Percentiles rank a stretch among this genome's conserved stretches.
These are phyloP conservation scores for Ustilago esculenta DNA, from an alignment of 1,284 basidiomycete genomes.

Conservation along the genomic window DNA sequence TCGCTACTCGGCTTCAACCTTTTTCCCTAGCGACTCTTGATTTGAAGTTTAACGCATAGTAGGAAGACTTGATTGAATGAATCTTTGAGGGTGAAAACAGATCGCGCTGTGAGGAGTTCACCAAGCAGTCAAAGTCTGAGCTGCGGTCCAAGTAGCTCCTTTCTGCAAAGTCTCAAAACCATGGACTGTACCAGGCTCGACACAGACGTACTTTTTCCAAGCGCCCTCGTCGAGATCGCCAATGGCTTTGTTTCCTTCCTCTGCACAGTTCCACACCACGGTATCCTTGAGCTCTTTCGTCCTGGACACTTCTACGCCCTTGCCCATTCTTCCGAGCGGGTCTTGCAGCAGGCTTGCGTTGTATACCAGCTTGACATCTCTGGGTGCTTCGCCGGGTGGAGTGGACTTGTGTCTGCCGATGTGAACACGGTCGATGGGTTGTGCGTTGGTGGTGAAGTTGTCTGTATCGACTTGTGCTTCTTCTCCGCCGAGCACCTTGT, in stretches of 20 bases:
- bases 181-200: slow-evolving; percentile 67
- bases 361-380: slow-evolving; percentile 42
- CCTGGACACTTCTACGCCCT: slow-evolving; percentile 46
- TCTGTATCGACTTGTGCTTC: slow-evolving; percentile 24
- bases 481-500: slow-evolving; percentile 45
- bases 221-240: slow-evolving; percentile 67
- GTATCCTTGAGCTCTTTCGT: slow-evolving; percentile 47
- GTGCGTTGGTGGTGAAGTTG: slow-evolving; percentile 30
- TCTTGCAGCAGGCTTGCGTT: slow-evolving; percentile 36
- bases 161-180: slow-evolving; percentile 59
- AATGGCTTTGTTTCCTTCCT: slow-evolving; percentile 62
- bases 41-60: too few species aligned
- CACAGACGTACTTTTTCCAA: slow-evolving; percentile 66
- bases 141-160: slow-evolving; percentile 48
- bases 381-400: slow-evolving; percentile 10
- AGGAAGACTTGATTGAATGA: too few species aligned
- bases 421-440: slow-evolving; percentile 49
- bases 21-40: too few species aligned
- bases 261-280: slow-evolving; percentile 68
- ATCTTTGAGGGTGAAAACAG: too few species aligned
- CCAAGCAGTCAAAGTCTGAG: slow-evolving; percentile 44
- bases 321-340: slow-evolving; percentile 34
- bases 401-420: slow-evolving; percentile 32
- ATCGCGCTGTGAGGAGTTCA: background rate
- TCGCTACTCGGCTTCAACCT: too few species aligned